These are phyloP conservation scores for Fusarium austroafricanum DNA, from an alignment of 2,329 filamentous ascomycete genomes.

Conservation along the genomic window DNA sequence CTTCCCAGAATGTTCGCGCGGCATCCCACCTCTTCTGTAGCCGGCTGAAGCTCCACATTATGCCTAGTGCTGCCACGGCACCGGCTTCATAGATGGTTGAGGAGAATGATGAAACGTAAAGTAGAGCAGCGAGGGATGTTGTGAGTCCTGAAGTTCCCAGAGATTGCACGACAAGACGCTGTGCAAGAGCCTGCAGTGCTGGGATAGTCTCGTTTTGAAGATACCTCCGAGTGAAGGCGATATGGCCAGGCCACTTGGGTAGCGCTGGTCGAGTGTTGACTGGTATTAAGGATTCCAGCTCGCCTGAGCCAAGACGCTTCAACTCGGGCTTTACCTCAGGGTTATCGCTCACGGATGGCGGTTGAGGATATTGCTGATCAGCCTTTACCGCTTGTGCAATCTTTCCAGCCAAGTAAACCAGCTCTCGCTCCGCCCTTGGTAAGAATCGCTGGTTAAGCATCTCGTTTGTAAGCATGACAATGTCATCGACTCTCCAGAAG, in stretches of 20 bases:
- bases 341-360: constrained; percentile 40
- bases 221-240: constrained; percentile 75
- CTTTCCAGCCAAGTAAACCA: constrained; percentile 85
- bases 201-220: constrained; percentile 75
- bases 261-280: constrained; percentile 36
- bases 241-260: constrained; percentile 78
- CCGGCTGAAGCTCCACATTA: constrained; percentile 68
- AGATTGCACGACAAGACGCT: constrained; percentile 80
- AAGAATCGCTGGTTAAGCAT: constrained; percentile 83
- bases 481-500: constrained; percentile 94
- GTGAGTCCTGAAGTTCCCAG: constrained; percentile 76
- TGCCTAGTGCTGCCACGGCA: constrained; percentile 69
- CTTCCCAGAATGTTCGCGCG: constrained; percentile 71
- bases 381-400: constrained; percentile 65
- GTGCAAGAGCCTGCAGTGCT: constrained; percentile 77
- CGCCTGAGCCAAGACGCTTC: constrained; percentile 41
- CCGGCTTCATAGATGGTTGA: constrained; percentile 70
- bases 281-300: constrained; percentile 44
- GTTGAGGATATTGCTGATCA: constrained; percentile 52
- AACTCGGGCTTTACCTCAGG: constrained; percentile 5
- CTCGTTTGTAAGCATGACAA: constrained; percentile 83
- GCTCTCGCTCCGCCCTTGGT: constrained; percentile 78
- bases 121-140: constrained; percentile 64
- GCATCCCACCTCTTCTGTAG: constrained; percentile 73
- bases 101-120: constrained; percentile 67